phyloP scores from a whole-genome alignment of 179 eudicot genomes.

The Beta corolliflora region DNA sequence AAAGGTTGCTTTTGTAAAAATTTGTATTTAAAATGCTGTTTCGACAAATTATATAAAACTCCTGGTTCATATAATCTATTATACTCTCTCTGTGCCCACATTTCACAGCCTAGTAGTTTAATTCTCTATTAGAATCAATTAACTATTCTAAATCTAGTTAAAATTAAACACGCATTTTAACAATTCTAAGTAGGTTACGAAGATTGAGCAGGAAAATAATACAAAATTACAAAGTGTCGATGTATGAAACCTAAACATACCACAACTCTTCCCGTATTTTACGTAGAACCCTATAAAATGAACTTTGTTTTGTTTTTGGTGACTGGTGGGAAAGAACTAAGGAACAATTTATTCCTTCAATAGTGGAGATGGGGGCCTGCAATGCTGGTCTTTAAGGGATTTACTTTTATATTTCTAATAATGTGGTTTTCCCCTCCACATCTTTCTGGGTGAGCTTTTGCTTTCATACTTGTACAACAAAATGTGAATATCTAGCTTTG shows the following conservation, averaged over 20 bases:
- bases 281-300: neutral
- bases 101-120: too few species aligned
- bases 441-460: slow-evolving; percentile 1
- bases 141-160: too few species aligned
- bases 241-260: neutral
- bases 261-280: neutral
- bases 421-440: neutral
- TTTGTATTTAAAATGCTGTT: too few species aligned
- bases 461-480: slow-evolving; percentile 9
- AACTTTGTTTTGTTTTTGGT: neutral
- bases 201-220: neutral
- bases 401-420: neutral
- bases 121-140: too few species aligned
- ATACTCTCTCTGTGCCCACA: neutral
- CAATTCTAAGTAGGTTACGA: neutral
- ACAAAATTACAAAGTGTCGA: neutral
- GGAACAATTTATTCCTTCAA: neutral
- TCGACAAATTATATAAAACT: too few species aligned
- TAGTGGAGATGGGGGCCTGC: slow-evolving; percentile 11
- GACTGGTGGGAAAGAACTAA: neutral
- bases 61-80: neutral
- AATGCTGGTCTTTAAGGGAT: slow-evolving; percentile 7
- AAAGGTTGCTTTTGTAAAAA: too few species aligned
- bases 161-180: too few species aligned
- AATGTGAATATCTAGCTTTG: slow-evolving; percentile 3